A percentile compares a stretch with the other conserved stretches of the same genome.
These are phyloP conservation scores for Cercospora sesami DNA, from an alignment of 2,329 filamentous ascomycete species.

Conservation along the genomic window DNA sequence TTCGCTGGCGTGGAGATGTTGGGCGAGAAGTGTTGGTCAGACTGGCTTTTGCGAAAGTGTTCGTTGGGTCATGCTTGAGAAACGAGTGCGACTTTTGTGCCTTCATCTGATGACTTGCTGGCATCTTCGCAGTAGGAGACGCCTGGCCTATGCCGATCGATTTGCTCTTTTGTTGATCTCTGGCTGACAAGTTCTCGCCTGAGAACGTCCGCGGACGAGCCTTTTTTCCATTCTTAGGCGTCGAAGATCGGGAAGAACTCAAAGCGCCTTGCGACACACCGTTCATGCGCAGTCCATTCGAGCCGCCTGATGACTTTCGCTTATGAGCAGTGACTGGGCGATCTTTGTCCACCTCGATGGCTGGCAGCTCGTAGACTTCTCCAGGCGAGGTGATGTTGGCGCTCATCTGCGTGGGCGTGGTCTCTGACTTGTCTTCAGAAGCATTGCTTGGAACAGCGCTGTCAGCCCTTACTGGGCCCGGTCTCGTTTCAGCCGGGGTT, in stretches of 20 bases:
- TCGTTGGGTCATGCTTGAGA: conserved; percentile 22
- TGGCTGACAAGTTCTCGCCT: conserved; percentile 14
- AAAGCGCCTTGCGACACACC: conserved; percentile 28
- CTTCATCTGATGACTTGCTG: conserved; percentile 9
- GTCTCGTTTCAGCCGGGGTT: background rate
- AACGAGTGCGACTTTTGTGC: conserved; percentile 23
- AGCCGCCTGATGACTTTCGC: conserved; percentile 23
- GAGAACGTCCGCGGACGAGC: conserved; percentile 34
- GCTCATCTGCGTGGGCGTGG: background rate
- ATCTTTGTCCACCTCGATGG: conserved; percentile 22
- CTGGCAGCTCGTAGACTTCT: conserved; percentile 33
- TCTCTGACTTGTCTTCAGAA: conserved; percentile 6
- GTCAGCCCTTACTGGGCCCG: background rate
- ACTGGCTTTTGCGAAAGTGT: conserved; percentile 8
- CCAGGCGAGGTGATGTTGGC: conserved; percentile 11
- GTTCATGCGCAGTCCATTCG: conserved; percentile 39
- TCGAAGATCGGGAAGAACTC: conserved; percentile 7
- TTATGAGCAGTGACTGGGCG: conserved; percentile 32
- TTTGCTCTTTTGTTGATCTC: conserved; percentile 17
- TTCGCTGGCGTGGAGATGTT: conserved; percentile 7
- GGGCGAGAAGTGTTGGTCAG: conserved; percentile 4
- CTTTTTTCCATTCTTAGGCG: conserved; percentile 16
- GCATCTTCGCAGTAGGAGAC: conserved; percentile 2
- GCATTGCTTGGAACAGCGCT: conserved; percentile 5
- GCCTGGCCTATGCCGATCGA: background rate